Evolutionary conservation across 2,329 filamentous ascomycete genomes (phyloP).

Genomic region (Periconia digitata): DNA sequence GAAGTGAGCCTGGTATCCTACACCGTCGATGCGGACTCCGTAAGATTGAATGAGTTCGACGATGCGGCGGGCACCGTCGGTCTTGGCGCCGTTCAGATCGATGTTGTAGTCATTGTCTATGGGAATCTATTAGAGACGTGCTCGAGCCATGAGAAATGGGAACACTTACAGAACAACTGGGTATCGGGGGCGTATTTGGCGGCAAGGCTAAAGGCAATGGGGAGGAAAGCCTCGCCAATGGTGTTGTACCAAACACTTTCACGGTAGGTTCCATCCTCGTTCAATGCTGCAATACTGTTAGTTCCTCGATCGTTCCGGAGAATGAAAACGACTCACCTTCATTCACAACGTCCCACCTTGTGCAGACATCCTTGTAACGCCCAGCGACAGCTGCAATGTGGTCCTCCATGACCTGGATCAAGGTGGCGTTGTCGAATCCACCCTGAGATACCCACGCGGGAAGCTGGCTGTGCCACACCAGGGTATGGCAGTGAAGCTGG

Average conservation of each 20-base stretch:
- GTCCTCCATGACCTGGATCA: slow-evolving; percentile 45
- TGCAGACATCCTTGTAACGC: slow-evolving; percentile 44
- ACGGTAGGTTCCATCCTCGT: slow-evolving; percentile 51
- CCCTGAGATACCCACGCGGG: slow-evolving; percentile 37
- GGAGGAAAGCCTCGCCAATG: slow-evolving; percentile 50
- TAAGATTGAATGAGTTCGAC: slow-evolving; percentile 45
- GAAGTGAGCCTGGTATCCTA: slow-evolving; percentile 65
- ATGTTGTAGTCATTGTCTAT: slow-evolving; percentile 65
- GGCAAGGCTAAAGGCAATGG: slow-evolving; percentile 48
- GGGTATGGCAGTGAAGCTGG: slow-evolving; percentile 42
- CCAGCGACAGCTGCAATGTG: slow-evolving; percentile 45
- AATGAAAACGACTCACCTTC: slow-evolving; percentile 34
- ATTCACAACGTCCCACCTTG: slow-evolving; percentile 45
- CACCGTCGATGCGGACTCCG: slow-evolving; percentile 58
- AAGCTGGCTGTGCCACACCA: slow-evolving; percentile 47
- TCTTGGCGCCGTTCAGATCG: slow-evolving; percentile 55
- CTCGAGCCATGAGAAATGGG: background rate
- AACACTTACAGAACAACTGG: slow-evolving; percentile 49
- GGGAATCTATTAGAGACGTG: background rate
- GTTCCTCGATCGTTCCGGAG: slow-evolving; percentile 43
- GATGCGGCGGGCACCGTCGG: slow-evolving; percentile 37
- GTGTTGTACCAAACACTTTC: slow-evolving; percentile 44
- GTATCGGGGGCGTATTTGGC: slow-evolving; percentile 43
- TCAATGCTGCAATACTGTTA: slow-evolving; percentile 36
- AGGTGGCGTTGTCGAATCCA: slow-evolving; percentile 40